Evolutionary conservation across 2,329 filamentous ascomycete genomes (phyloP), one percentile per base, ranked within the genome.

Genomic region (Colletotrichum tabaci): DNA sequence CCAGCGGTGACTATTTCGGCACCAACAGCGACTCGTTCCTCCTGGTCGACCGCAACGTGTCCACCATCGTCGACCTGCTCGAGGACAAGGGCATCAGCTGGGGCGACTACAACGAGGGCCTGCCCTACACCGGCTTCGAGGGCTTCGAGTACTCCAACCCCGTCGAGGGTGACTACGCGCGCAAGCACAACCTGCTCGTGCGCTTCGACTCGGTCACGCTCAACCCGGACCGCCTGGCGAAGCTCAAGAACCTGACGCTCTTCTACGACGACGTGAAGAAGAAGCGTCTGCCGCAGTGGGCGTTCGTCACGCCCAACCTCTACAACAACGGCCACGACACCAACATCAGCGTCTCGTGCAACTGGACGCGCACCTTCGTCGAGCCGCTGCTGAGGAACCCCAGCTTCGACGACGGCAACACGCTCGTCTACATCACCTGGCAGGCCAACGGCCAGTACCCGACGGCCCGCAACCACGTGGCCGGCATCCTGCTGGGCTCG

Each of bases 371-470:
- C 61, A 79, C 79, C 64, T 89, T 90, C 78, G 80, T 90, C 38
- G 82, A 85, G 68, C 87, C 88, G 3, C 83, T 90, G 3, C 80
- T 90, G 15, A 77, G 80, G 35, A 84, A 89, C 76, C 77, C 80
- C n/a, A 81, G 85, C 62, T 89, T 90, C 79, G 86, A 86, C 84
- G 78, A 80, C 52, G 61, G 61, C 30, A 81, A 82, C 60, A 90
- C 88, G 0, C 82, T 90, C 3, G 83, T 90, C 61, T 84, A 96
- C 10, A 81, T 96, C 70, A 95, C 91, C 18, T 96, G 94, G 77
- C 94, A 96, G 74, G 94, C 96, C 82, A 93, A 91, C 79, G 88
- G 92, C 75, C 90, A 88, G 9, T 94, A 95, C 81, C 80, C 85
- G 7, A 15, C 30, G 10, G 82, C 84, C 30, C 87, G 88, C 75